A percentile compares a stretch with the other conserved stretches of the same genome.
These are phyloP conservation scores for Geosmithia flava DNA, from an alignment of 2,329 filamentous ascomycete species.

Conservation along the genomic window DNA sequence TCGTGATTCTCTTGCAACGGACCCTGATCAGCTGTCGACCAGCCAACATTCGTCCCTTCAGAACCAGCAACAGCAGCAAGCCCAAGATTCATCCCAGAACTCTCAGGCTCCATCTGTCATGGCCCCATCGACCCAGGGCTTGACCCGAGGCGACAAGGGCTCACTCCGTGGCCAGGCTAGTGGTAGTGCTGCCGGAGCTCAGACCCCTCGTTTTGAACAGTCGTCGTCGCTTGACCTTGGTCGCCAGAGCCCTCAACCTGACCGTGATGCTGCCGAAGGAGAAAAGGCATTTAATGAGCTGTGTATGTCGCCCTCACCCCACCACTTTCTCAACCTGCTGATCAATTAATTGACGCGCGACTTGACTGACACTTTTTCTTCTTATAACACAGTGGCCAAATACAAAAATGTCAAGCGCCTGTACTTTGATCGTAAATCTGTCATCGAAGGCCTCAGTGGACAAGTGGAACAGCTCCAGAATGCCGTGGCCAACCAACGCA, in stretches of 20 bases:
- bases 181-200: background rate
- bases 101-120: slow-evolving; percentile 26
- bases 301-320: slow-evolving; percentile 24
- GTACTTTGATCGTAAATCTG: slow-evolving; percentile 89
- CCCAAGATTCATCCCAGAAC: slow-evolving; percentile 24
- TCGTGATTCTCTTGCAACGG: slow-evolving; percentile 43
- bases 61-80: slow-evolving; percentile 13
- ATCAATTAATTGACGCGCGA: slow-evolving; percentile 18
- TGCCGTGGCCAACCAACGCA: slow-evolving; percentile 88
- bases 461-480: slow-evolving; percentile 95
- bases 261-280: slow-evolving; percentile 28
- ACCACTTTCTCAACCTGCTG: slow-evolving; percentile 3
- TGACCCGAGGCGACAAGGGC: slow-evolving; percentile 32
- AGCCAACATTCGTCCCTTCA: slow-evolving; percentile 14
- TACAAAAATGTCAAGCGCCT: slow-evolving; percentile 98
- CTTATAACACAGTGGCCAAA: slow-evolving; percentile 56
- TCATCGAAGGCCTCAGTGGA: slow-evolving; percentile 76
- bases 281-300: slow-evolving; percentile 47
- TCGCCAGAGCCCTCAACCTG: slow-evolving; percentile 45
- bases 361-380: background rate
- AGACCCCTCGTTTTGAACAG: background rate
- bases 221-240: slow-evolving; percentile 24
- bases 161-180: slow-evolving; percentile 13
- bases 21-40: slow-evolving; percentile 29
- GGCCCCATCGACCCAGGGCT: slow-evolving; percentile 33